Evolutionary conservation across 306 rosid genomes (phyloP).

Genomic region (Argentina anserina): DNA sequence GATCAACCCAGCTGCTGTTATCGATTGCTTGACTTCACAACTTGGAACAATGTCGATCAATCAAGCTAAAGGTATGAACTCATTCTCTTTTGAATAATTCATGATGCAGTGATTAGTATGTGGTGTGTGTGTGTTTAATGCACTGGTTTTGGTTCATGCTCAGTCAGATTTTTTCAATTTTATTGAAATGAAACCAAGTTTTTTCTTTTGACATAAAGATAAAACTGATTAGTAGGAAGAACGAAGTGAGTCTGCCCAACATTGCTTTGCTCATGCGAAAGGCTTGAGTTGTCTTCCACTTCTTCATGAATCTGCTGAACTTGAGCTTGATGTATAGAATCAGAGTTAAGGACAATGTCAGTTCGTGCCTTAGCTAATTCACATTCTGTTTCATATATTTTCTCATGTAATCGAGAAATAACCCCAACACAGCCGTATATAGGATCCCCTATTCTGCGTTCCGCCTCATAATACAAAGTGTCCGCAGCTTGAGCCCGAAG

Average conservation of each 20-base stretch:
- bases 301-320: not conserved
- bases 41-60: too few relatives aligned
- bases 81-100: too few relatives aligned
- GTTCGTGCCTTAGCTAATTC: conserved; percentile 49
- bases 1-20: too few relatives aligned
- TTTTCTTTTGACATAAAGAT: not conserved
- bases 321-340: conserved; percentile 10
- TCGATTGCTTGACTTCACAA: too few relatives aligned
- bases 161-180: too few relatives aligned
- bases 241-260: conserved; percentile 21
- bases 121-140: too few relatives aligned
- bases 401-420: conserved; percentile 47
- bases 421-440: conserved; percentile 67
- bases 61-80: too few relatives aligned
- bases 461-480: conserved; percentile 53
- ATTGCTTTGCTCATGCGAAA: conserved; percentile 26
- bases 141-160: too few relatives aligned
- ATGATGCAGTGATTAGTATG: too few relatives aligned
- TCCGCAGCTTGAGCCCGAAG: conserved; percentile 52
- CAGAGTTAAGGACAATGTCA: conserved; percentile 36
- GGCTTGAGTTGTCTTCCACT: conserved; percentile 14
- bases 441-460: conserved; percentile 55
- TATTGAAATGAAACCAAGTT: not conserved
- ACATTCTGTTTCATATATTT: conserved; percentile 38
- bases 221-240: too few relatives aligned